Conservation (phyloP, 805 yeast species). For the Wickerhamomyces hampshirensis region DNA sequence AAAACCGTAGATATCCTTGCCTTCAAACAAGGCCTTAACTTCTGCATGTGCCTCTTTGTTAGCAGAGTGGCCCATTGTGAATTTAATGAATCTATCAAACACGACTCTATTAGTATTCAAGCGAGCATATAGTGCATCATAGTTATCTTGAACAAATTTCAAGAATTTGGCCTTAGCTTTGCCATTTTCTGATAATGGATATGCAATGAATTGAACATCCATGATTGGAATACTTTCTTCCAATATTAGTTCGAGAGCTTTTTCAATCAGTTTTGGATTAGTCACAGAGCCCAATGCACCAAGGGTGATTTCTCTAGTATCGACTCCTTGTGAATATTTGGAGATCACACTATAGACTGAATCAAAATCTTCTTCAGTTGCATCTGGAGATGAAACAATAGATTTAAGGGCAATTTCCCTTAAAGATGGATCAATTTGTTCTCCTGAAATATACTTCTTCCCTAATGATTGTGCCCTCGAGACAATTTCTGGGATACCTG, state of each 20-base stretch:
- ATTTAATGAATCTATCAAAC: slow-evolving; percentile 67
- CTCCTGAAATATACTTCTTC: slow-evolving; percentile 40
- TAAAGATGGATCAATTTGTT: slow-evolving; percentile 62
- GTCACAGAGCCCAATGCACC: slow-evolving; percentile 60
- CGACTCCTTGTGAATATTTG: slow-evolving; percentile 51
- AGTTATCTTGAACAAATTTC: slow-evolving; percentile 65
- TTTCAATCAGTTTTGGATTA: slow-evolving; percentile 44
- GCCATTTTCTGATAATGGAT: slow-evolving; percentile 56
- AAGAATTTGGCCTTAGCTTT: slow-evolving; percentile 65
- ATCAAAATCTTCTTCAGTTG: slow-evolving; percentile 59
- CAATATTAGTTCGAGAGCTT: slow-evolving; percentile 48
- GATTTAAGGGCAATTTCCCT: slow-evolving; percentile 64
- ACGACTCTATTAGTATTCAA: slow-evolving; percentile 77
- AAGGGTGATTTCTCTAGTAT: slow-evolving; percentile 65
- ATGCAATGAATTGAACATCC: slow-evolving; percentile 72
- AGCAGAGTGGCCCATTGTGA: slow-evolving; percentile 57
- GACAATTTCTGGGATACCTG: slow-evolving; percentile 43
- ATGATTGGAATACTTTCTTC: slow-evolving; percentile 59
- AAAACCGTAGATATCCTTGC: slow-evolving; percentile 53
- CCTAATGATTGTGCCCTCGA: slow-evolving; percentile 40
- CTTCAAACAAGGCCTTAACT: slow-evolving; percentile 44
- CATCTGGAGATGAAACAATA: slow-evolving; percentile 54
- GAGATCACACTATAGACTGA: slow-evolving; percentile 56
- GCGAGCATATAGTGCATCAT: slow-evolving; percentile 58
- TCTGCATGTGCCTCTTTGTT: slow-evolving; percentile 44